Evolutionary conservation across 768 basidiomycete genomes (phyloP).

Genomic region (Myochromella boudieri): DNA sequence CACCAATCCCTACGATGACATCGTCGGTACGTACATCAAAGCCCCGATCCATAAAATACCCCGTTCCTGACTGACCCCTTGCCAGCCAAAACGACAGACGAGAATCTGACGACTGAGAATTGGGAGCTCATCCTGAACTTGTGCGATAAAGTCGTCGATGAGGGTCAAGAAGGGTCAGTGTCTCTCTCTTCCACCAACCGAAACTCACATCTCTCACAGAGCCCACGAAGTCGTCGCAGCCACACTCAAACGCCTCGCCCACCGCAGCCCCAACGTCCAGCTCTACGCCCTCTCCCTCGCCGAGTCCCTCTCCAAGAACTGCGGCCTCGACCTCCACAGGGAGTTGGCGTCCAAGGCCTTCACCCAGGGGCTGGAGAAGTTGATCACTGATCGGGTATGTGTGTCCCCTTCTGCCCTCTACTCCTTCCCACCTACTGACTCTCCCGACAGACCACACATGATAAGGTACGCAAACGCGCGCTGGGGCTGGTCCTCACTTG

Average conservation of each 20-base stretch:
- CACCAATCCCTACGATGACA: constrained; percentile 83
- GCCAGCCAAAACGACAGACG: constrained; percentile 93
- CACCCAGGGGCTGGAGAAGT: constrained; percentile 83
- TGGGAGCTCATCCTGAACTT: constrained; percentile 94
- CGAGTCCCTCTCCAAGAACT: constrained; percentile 92
- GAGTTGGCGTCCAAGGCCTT: constrained; percentile 91
- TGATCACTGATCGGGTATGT: constrained; percentile 84
- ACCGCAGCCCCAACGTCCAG: constrained; percentile 96
- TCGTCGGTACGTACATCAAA: constrained; percentile 61
- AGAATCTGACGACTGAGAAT: constrained; percentile 91
- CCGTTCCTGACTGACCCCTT: too few species aligned
- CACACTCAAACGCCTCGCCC: constrained; percentile 85
- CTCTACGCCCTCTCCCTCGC: constrained; percentile 86
- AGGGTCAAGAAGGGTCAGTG: constrained; percentile 80
- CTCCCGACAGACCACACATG: constrained; percentile 73
- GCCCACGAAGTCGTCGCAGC: constrained; percentile 85
- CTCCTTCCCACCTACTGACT: not conserved
- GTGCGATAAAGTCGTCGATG: constrained; percentile 95
- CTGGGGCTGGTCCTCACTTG: constrained; percentile 76
- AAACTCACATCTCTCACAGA: constrained; percentile 41
- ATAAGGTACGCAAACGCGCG: constrained; percentile 80
- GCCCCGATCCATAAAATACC: too few species aligned
- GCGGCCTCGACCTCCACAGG: constrained; percentile 72
- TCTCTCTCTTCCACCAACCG: not conserved
- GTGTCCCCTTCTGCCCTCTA: not conserved